Conservation (phyloP, 2,329 filamentous ascomycete genomes). For the Ascochyta clinopodiicola region DNA sequence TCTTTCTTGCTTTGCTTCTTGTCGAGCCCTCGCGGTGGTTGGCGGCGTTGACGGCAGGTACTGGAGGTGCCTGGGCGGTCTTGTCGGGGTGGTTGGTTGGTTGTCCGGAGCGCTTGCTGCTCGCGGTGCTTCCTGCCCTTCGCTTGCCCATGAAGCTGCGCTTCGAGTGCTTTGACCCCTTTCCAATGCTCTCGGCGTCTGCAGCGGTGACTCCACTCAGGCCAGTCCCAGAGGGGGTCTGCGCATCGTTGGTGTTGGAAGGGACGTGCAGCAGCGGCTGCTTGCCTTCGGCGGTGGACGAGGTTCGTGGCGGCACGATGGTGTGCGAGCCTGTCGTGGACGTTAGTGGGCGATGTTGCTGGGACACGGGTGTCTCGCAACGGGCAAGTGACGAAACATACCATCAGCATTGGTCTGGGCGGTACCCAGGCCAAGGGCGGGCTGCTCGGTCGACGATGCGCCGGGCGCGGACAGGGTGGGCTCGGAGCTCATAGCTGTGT, state of each 20-base stretch:
- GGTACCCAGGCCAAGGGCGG: constrained; percentile 25
- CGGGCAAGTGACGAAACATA: constrained; percentile 29
- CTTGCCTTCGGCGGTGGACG: constrained; percentile 46
- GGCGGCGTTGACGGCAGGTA: constrained; percentile 31
- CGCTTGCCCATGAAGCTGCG: constrained; percentile 55
- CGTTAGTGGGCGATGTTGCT: neutral
- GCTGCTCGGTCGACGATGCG: constrained; percentile 40
- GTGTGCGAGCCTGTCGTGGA: constrained; percentile 14
- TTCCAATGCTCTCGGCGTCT: constrained; percentile 53
- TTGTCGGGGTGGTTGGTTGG: constrained; percentile 50
- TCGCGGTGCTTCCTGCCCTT: constrained; percentile 54
- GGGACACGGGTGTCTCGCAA: neutral
- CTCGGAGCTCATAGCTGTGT: constrained; percentile 49
- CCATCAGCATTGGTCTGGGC: constrained; percentile 45
- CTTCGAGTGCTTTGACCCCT: constrained; percentile 52
- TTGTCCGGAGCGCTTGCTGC: constrained; percentile 54
- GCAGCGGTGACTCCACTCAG: constrained; percentile 54
- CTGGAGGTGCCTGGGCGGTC: constrained; percentile 41
- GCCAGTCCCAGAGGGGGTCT: constrained; percentile 48
- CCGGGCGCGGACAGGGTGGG: constrained; percentile 36
- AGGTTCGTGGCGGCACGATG: constrained; percentile 31
- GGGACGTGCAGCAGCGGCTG: constrained; percentile 48
- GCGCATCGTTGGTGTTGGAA: constrained; percentile 39
- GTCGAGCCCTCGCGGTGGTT: constrained; percentile 41
- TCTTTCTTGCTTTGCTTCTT: constrained; percentile 52